phyloP scores from a whole-genome alignment of 2,329 filamentous ascomycete genomes.

The Torrubiella hemipterigena region DNA sequence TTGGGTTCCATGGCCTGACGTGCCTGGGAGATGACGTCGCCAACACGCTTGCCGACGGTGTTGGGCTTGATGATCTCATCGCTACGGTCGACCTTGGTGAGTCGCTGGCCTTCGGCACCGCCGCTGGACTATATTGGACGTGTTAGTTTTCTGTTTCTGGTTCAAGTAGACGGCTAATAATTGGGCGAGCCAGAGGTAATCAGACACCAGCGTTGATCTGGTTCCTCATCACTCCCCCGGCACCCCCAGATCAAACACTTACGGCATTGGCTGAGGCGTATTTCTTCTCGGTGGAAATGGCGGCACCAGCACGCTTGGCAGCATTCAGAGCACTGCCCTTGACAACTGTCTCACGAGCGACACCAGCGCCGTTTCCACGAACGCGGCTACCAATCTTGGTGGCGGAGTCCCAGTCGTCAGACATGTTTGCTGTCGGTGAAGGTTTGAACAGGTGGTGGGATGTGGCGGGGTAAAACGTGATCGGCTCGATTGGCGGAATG shows the following conservation, averaged over 20 bases:
- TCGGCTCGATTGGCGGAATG: slow-evolving; percentile 2
- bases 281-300: slow-evolving; percentile 90
- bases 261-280: slow-evolving; percentile 64
- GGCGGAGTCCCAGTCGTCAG: slow-evolving; percentile 67
- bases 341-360: slow-evolving; percentile 71
- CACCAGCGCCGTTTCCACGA: slow-evolving; percentile 56
- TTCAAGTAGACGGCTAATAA: too few relatives aligned
- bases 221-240: too few relatives aligned
- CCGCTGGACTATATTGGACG: slow-evolving; percentile 13
- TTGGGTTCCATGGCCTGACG: slow-evolving; percentile 78
- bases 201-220: too few relatives aligned
- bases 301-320: slow-evolving; percentile 65
- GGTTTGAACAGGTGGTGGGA: slow-evolving; percentile 12
- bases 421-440: slow-evolving; percentile 47
- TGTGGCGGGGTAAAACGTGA: slow-evolving; percentile 7
- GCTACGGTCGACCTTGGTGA: slow-evolving; percentile 94
- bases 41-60: slow-evolving; percentile 71
- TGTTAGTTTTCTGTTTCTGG: too few relatives aligned
- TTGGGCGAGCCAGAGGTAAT: too few relatives aligned
- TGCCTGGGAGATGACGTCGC: slow-evolving; percentile 68
- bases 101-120: slow-evolving; percentile 68
- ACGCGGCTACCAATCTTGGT: slow-evolving; percentile 92
- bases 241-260: too few relatives aligned
- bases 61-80: slow-evolving; percentile 98
- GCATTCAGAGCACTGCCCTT: slow-evolving; percentile 85